Percentiles rank a stretch among this genome's conserved stretches.
These are phyloP conservation scores for Chalciporus piperatus DNA, from an alignment of 768 basidiomycete species.

Conservation along the genomic window DNA sequence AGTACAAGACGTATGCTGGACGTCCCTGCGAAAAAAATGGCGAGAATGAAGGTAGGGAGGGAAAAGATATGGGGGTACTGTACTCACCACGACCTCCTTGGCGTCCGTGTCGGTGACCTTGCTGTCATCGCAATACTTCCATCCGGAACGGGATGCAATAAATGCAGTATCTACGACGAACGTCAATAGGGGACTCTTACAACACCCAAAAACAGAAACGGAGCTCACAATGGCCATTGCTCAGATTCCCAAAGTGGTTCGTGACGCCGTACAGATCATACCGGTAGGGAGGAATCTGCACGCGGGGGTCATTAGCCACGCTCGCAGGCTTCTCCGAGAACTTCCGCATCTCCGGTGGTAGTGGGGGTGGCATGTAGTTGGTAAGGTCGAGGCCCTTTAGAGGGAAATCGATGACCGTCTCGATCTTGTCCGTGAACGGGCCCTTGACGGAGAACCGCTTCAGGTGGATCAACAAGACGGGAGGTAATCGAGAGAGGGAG, in stretches of 20 bases:
- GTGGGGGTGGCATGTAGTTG: conserved; percentile 81
- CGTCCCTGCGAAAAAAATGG: conserved; percentile 47
- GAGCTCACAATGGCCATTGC: conserved; percentile 92
- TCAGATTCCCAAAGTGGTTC: conserved; percentile 93
- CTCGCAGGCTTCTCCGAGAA: conserved; percentile 36
- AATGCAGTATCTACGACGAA: conserved; percentile 78
- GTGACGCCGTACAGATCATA: conserved; percentile 96
- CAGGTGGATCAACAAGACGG: conserved; percentile 87
- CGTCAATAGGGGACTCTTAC: neutral
- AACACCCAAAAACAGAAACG: neutral
- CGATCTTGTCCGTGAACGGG: conserved; percentile 93
- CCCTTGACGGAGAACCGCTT: conserved; percentile 92
- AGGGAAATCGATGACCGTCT: conserved; percentile 93
- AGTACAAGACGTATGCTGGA: conserved; percentile 79
- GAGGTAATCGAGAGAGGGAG: conserved; percentile 88
- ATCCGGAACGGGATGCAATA: conserved; percentile 80
- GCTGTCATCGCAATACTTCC: conserved; percentile 95
- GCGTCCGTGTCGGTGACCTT: conserved; percentile 70
- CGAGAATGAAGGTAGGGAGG: conserved; percentile 16
- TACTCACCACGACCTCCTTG: conserved; percentile 79
- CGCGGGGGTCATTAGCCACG: conserved; percentile 65
- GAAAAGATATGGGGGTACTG: neutral
- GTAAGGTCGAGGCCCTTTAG: conserved; percentile 59
- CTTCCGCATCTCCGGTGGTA: conserved; percentile 62
- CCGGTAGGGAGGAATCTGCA: conserved; percentile 82